Evolutionary conservation across 169 alveolate genomes (phyloP), one percentile per base, ranked within the genome.

Genomic region (Plasmodium vivax): DNA sequence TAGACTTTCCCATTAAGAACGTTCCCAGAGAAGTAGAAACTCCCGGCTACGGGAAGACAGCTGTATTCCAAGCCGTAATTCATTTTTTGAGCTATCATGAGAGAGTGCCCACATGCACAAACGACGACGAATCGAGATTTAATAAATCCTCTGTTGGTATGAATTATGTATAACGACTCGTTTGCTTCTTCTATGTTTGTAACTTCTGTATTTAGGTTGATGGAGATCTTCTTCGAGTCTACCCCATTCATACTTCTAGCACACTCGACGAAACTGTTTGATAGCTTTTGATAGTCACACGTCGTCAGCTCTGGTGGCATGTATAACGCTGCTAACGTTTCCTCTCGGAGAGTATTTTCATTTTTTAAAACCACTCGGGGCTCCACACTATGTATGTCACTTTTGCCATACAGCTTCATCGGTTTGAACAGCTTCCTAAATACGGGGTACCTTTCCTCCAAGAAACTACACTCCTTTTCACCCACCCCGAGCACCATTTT

Each of bases 401-500:
- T 84, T 72, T 95, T 96, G 36, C 93, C 94, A 75, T 94, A 81
- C 30, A 90, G 85, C 87, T 95, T 95, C 82, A 96, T 81, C 3
- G 96, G 43, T 27, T 96, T 96, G 68, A 95, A 96, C 19, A 96
- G 91, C 16, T 93, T 93, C 30, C 79, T 95, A 87, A 96, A 96
- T 6, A 95, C 91, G 54, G 85, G 93, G 74, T 85, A 97, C 14
- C 98, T 85, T 62, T 97, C 87, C 71, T 96, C 96, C 71, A 97
- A 83, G 81, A 96, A 96, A 23, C 94, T 95, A 75, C 98, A 97
- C 68, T 97, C 98, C 32, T 74, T 72, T 68, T 95, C 98, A 1
- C 98, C 98, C 2, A 97, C 98, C 9, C 98, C 98, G n/a, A 97
- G 93, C 5, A 97, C 98, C 98, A 97, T 97, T 92, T 97, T 97